Evolutionary conservation across 805 yeast genomes (phyloP), one percentile per base, ranked within the genome.

Genomic region (Candida xiaguanensis): DNA sequence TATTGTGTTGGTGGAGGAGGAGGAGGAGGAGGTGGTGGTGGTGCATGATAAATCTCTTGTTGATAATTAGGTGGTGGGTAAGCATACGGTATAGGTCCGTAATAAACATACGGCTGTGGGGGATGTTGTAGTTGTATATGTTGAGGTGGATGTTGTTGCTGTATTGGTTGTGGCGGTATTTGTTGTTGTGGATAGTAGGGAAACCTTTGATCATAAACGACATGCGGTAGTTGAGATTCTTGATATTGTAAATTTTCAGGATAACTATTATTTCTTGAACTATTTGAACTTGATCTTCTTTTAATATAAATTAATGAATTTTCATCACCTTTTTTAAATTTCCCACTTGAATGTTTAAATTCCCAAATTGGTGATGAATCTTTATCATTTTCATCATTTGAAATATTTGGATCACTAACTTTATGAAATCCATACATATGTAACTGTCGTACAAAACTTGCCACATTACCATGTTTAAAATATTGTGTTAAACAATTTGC

Each of bases 401-500:
- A 9, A n/a, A 38, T 41, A 18, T 36, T 42, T 13, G 68, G 70
- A 43, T 75, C 80, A 44, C 65, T 75, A 7, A 85, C 81, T 63
- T 90, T 89, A 61, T 90, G 96, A 66, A 90, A 89, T 1, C 96
- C 96, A 58, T 89, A 89, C 97, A 90, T 91, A 67, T 91, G 95
- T 33, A 90, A 68, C 62, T 91, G 97, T 34, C 97, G 77, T 25
- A 91, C 96, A 66, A 91, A 91, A 44, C 91, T 81, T 17, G 95
- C 88, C 20, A 90, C 88, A 56, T 91, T 91, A 3, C 95, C 95
- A 64, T 90, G 97, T 58, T 91, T 91, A 70, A 91, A 90, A 58
- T 85, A 89, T 34, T 72, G 70, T n/a, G 84, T 78, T 36, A 84
- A 56, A 1, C 77, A 75, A 28, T 66, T 63, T 8, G 83, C 77